Base-by-base conservation (phyloP, 179 eudicot genomes). In the Amaranthus tricolor region DNA sequence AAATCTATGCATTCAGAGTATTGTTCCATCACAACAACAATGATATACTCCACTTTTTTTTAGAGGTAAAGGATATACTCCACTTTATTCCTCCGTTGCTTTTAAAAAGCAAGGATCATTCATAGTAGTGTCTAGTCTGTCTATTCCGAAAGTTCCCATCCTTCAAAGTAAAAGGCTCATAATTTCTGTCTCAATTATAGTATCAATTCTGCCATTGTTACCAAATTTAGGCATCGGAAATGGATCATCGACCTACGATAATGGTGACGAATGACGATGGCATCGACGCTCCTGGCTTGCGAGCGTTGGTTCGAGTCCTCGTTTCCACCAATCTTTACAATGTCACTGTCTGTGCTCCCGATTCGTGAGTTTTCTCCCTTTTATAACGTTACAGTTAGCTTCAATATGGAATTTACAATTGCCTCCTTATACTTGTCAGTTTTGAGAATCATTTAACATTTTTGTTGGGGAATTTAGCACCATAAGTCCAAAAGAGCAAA, bases 211-310 rank as follows among this genome's bases (percentile, higher is more conserved):
- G 9, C 14, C 69, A 65, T 14, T 47, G 43, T 19, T 31, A 15
- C 7, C 15, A 43, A 19, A 2, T 62, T 44, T 19, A 20, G 15
- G 53, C 69, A 8, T 45, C 43, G 13, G 12, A 9, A 74, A 87
- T 87, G 90, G 84, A 77, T 13, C 61, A 53, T 73, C 82, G 78
- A 44, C 84, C 88, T 71, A 83, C 89, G 77, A 83, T 94, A 49
- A 82, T 94, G 97, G 95, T 94, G 49, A 94, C 98, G 3, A 92
- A 94, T 73, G 98, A 94, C 77, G 98, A 94, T 74, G 98, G 98
- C 63, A 92, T 94, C 24, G 88, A 94, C 70, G 98, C 97, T 6
- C 88, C 97, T 0, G 98, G 98, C 6, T 80, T 94, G 61, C 91
- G 86, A 45, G 83, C 97, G 48, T 81, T 94, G 16, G 93, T 94